Evolutionary conservation across 2,329 filamentous ascomycete species (phyloP), one percentile per base, ranked within the genome.

Genomic region (Talaromyces sp.): DNA sequence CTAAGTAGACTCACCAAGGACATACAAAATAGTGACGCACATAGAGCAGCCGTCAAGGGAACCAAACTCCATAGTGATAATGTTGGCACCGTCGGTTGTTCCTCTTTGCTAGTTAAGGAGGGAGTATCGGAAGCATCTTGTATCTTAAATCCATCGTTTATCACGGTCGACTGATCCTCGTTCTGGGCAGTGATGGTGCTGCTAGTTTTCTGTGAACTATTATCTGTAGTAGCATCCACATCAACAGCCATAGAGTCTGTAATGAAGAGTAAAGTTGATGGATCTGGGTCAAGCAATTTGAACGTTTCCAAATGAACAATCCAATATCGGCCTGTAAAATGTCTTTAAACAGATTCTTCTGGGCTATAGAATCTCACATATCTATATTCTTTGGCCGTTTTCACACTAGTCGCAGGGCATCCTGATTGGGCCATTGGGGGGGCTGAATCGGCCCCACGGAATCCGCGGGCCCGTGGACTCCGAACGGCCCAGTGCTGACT

Each of bases 41-140:
- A 44, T 32, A 43, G 17, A 40, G 52, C 52, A 27, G 51, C 41
- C 17, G 52, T 52, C 20, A 55, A 24, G 33, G 49, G 40, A 22
- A 44, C 27, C 27, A 48, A 29, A 16, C 19, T 30, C 46, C 35
- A 40, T 4, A 48, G 5, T 7, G 46, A 48, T 43, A 43, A 27
- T n/a, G 17, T 24, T 16, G 17, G 19, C 6, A 27, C 19, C 8
- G 17, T 11, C 9, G 6, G 9, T 43, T 10, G 4, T 6, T 27
- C 24, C 27, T 43, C 22, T 24, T 27, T 9, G 24, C 24, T 27
- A 9, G 24, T 9, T 9, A 9, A 5, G 9, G 24, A 5, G 4
- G 24, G 9, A 4, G 24, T 27, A 27, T 27, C 24, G 24, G 24
- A 5, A 5, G 24, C 5, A 27, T 27, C 24, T 27, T 27, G 24